Conservation (phyloP, 768 basidiomycete species). For the Paxillus rubicundulus region DNA sequence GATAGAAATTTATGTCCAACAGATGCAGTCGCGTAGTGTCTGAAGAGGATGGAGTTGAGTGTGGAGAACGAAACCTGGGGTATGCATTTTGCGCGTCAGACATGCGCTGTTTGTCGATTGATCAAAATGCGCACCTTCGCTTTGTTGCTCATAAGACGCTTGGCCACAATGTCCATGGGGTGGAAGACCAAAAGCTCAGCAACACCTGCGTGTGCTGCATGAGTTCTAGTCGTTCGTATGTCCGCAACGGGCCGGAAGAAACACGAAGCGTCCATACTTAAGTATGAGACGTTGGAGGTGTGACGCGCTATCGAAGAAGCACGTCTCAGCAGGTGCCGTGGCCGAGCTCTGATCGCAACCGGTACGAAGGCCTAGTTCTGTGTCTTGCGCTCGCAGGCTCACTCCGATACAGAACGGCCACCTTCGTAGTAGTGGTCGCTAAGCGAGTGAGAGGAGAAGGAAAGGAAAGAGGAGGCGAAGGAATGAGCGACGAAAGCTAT, state of each 20-base stretch:
- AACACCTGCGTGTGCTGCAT: slow-evolving; percentile 54
- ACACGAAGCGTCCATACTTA: too few species aligned
- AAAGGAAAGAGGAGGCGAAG: too few species aligned
- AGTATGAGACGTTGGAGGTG: too few species aligned
- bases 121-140: slow-evolving; percentile 49
- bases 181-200: slow-evolving; percentile 96
- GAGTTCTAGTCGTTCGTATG: not conserved
- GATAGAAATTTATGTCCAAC: slow-evolving; percentile 72
- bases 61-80: slow-evolving; percentile 59
- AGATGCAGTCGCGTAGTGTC: slow-evolving; percentile 71
- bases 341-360: too few species aligned
- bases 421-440: too few species aligned
- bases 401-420: too few species aligned
- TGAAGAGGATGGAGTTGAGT: slow-evolving; percentile 82
- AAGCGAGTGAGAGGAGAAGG: too few species aligned
- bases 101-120: not conserved
- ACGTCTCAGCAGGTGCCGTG: too few species aligned
- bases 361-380: too few species aligned
- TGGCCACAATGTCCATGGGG: slow-evolving; percentile 97
- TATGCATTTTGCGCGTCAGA: not conserved
- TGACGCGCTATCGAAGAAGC: too few species aligned
- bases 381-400: too few species aligned
- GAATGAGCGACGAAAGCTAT: too few species aligned
- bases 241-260: not conserved
- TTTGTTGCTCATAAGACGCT: slow-evolving; percentile 98